Conservation (phyloP, 1,284 basidiomycete genomes). For the Heterobasidion occidentale region DNA sequence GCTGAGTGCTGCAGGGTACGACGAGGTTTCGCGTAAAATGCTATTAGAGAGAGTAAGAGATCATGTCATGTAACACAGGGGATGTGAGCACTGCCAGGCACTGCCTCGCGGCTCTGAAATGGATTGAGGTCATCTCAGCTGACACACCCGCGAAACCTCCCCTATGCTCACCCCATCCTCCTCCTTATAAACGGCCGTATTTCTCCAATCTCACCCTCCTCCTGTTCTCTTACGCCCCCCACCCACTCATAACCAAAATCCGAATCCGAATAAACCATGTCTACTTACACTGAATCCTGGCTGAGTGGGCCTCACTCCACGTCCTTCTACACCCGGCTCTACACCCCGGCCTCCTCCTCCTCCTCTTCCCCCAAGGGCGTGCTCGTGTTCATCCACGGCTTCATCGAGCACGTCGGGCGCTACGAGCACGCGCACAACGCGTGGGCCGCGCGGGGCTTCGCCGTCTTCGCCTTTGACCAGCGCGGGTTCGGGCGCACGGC, state of each 20-base stretch:
- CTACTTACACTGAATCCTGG: conserved; percentile 30
- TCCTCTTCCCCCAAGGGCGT: not conserved
- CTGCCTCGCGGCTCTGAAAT: too few relatives aligned
- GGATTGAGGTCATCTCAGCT: too few relatives aligned
- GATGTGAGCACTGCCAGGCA: too few relatives aligned
- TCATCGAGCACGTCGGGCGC: conserved; percentile 73
- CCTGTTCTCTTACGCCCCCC: too few relatives aligned
- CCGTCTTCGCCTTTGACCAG: conserved; percentile 77
- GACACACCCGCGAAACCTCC: too few relatives aligned
- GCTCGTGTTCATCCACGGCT: conserved; percentile 81
- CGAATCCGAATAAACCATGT: not conserved
- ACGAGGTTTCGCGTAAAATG: too few relatives aligned
- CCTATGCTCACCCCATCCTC: too few relatives aligned
- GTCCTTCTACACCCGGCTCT: conserved; percentile 11
- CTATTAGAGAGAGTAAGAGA: too few relatives aligned
- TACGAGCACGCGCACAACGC: conserved; percentile 64
- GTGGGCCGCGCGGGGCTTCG: conserved; percentile 49
- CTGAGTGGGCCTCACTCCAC: conserved; percentile 50
- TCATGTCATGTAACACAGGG: too few relatives aligned
- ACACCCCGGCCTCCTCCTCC: conserved; percentile 4
- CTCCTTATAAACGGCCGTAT: too few relatives aligned
- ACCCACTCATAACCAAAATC: not conserved
- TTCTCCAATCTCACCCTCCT: too few relatives aligned
- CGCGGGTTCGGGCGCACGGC: conserved; percentile 83
- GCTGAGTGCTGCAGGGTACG: too few relatives aligned